Base-by-base conservation (phyloP, 2,329 filamentous ascomycete species). In the Penicillium freii region DNA sequence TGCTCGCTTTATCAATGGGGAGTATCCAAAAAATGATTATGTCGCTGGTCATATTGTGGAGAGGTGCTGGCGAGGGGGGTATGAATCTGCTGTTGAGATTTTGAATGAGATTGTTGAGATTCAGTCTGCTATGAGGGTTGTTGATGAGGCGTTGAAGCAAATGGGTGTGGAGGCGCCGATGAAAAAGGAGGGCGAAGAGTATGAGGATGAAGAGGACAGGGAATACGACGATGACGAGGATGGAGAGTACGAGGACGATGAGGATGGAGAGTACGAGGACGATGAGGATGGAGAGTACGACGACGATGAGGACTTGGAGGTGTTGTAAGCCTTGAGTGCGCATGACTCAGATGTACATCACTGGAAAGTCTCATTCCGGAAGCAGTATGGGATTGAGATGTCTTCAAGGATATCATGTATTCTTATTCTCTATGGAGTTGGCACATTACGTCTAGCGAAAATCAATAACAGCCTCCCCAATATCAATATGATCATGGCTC, bases 11-110 rank as follows among this genome's bases (percentile, higher is more conserved):
- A 21, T 33, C 17, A 57, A 51, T 23, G 36, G 23, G 11, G 19
- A 36, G 0, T 66, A 61, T 51, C 60, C 63, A 0, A 46, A 27
- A 0, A 47, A 60, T 40, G 25, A 51, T 6, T 62, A 64, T 39
- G n/a, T 34, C 36, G 63, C 56, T 34, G 48, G 15, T 40, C 5
- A 45, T 10, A 60, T 66, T 17, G 63, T 58, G 31, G 49, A 60
- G 21, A 64, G 51, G 43, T 64, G 62, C 25, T 64, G 63, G 63
- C 54, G 38, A 21, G 54, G 61, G 19, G 11, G 43, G 29, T 66
- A 64, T 38, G 33, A 49, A 2, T 59, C 52, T 27, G 60, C 58
- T 21, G 34, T 27, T n/a, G 56, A 62, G 15, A 11, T 65, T 31
- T 29, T 46, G 15, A 25, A 3, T 29, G 59, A 60, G 43, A 38